Evolutionary conservation across 2,329 filamentous ascomycete species (phyloP).

Genomic region (Emergomyces pasteurianus): DNA sequence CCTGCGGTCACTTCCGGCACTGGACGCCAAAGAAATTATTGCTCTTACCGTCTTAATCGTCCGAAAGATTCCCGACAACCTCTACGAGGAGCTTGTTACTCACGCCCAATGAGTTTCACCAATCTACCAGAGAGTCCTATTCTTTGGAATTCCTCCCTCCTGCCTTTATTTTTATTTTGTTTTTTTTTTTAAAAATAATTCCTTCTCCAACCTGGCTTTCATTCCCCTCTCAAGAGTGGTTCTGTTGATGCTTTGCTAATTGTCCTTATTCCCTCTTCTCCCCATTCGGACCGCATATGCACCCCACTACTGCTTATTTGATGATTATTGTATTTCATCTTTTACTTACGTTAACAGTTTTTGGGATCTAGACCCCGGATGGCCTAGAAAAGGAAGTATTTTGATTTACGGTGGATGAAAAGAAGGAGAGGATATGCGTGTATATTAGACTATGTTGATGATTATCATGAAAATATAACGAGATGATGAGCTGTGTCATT

Average conservation of each 20-base stretch:
- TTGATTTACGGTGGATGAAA: not conserved
- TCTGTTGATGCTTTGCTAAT: not conserved
- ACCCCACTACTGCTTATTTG: not conserved
- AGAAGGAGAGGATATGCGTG: not conserved
- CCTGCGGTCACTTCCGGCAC: conserved; percentile 70
- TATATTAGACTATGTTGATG: not conserved
- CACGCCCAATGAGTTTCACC: conserved; percentile 52
- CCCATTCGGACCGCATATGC: not conserved
- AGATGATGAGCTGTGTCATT: not conserved
- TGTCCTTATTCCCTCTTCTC: not conserved
- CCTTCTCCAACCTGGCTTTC: not conserved
- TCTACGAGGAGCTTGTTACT: conserved; percentile 79
- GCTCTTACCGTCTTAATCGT: conserved; percentile 75
- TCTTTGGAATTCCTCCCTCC: not conserved
- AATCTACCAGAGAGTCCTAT: not conserved
- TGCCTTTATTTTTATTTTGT: not conserved
- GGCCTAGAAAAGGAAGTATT: not conserved
- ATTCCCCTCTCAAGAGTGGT: not conserved
- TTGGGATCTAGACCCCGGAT: not conserved
- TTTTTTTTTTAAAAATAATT: too few relatives aligned
- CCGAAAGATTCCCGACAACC: conserved; percentile 76
- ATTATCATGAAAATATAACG: conserved; percentile 3
- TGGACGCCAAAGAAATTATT: conserved; percentile 76
- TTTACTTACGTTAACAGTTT: not conserved
- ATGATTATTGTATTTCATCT: not conserved